Evolutionary conservation across 2,329 filamentous ascomycete genomes (phyloP).

Genomic region (Apiospora aurea): DNA sequence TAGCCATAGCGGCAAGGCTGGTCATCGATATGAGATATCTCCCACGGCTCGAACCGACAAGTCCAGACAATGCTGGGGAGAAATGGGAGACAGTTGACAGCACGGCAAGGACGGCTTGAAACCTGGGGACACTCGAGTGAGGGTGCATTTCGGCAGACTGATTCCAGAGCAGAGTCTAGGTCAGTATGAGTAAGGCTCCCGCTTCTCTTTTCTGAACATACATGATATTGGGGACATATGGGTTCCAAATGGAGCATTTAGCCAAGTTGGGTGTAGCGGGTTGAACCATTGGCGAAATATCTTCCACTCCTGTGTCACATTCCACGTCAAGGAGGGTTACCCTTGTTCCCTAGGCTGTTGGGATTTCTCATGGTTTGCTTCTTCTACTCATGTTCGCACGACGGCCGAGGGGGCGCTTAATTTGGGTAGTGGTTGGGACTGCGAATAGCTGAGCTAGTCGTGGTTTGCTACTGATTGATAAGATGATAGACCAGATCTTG

Average conservation of each 20-base stretch:
- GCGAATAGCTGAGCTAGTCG: constrained; percentile 9
- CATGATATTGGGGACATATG: constrained; percentile 14
- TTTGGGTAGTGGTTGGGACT: background rate
- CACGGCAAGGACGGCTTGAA: background rate
- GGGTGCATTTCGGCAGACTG: background rate
- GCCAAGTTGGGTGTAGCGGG: constrained; percentile 15
- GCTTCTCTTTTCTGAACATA: background rate
- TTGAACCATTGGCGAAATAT: constrained; percentile 12
- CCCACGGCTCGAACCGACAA: constrained; percentile 16
- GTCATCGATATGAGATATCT: constrained; percentile 8
- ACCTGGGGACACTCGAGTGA: background rate
- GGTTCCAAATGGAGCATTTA: background rate
- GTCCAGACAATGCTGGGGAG: background rate
- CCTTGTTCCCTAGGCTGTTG: background rate
- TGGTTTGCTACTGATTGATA: background rate
- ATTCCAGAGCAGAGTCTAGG: background rate
- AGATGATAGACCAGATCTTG: background rate
- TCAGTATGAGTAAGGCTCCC: background rate
- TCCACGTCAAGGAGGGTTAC: background rate
- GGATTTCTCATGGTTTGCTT: background rate
- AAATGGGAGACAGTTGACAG: constrained; percentile 13
- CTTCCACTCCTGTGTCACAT: constrained; percentile 1
- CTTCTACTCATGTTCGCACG: background rate
- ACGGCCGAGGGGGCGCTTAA: background rate
- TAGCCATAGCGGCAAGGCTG: constrained; percentile 7